Evolutionary conservation across 2,329 filamentous ascomycete genomes (phyloP), one percentile per base, ranked within the genome.

Genomic region (Fusarium mexicanum): DNA sequence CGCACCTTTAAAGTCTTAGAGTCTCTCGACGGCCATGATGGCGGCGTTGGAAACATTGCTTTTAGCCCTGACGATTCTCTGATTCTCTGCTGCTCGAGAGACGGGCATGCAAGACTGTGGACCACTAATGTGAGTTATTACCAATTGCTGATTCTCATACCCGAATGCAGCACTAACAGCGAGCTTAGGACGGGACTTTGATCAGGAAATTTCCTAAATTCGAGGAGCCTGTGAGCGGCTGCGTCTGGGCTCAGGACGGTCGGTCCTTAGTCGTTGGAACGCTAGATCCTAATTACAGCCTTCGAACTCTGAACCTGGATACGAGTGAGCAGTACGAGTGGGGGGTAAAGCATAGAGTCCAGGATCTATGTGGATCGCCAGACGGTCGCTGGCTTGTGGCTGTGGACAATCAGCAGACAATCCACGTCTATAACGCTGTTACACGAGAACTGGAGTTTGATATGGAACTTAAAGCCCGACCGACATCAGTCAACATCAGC

Each of bases 41-140:
- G 85, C 6, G 92, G 93, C 2, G 92, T 98, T 18, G 92, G 93
- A 26, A 94, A 95, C 78, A 84, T 97, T 8, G 88, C 94, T 4
- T 99, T 96, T 94, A 98, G 95, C 80, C 96, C 95, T 10, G 94
- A 99, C 81, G 94, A 97, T 83, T 88, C 89, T 3, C 94, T 94
- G 83, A 87, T 99, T 40, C 91, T 98, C 44, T 96, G 93, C 22
- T 98, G 96, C 80, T 93, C 91, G 22, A 88, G 90, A 74, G 94
- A 97, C 79, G 89, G 88, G 51, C 88, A 88, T 71, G 94, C 94
- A 2, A 89, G 92, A 41, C 83, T 98, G 71, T 98, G 94, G 93
- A 90, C 95, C 81, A 85, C 88, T 22, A 84, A 87, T 75, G 93
- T 94, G 84, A 84, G 89, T 83, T 20, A 16, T 35, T 9, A 47